Percentiles rank a stretch among this genome's conserved stretches.
Evolutionary conservation across 2,329 filamentous ascomycete species (phyloP).

Genomic region (Graphiopsis chlorocephala): DNA sequence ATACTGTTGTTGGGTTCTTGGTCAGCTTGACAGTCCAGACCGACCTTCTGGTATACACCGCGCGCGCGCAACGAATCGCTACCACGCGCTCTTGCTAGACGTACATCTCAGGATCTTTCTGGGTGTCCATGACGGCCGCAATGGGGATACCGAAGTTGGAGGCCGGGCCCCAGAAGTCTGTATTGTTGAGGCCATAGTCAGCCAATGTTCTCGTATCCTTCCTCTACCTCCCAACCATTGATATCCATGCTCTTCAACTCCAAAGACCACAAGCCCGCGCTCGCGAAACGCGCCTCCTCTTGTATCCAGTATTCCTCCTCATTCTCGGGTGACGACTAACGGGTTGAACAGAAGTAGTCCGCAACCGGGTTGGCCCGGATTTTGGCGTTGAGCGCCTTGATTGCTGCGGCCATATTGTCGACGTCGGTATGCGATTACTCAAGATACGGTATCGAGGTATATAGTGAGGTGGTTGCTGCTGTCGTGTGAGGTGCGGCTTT

Average conservation of each 20-base stretch:
- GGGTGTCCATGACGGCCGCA: slow-evolving; percentile 53
- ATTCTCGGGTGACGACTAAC: slow-evolving; percentile 37
- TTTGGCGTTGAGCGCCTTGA: slow-evolving; percentile 54
- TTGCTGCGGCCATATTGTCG: slow-evolving; percentile 49
- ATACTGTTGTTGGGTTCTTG: slow-evolving; percentile 46
- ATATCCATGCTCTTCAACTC: background rate
- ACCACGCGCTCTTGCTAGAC: slow-evolving; percentile 12
- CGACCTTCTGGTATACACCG: background rate
- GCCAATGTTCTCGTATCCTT: background rate
- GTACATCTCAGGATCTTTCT: slow-evolving; percentile 54
- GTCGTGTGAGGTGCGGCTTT: slow-evolving; percentile 10
- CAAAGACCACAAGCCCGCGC: background rate
- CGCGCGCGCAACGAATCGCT: background rate
- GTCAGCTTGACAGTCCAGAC: slow-evolving; percentile 3
- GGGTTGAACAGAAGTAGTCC: slow-evolving; percentile 55
- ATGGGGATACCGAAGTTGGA: slow-evolving; percentile 55
- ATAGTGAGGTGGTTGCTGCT: background rate
- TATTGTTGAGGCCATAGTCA: slow-evolving; percentile 39
- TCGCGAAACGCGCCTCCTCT: background rate
- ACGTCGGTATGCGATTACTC: slow-evolving; percentile 9
- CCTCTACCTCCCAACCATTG: background rate
- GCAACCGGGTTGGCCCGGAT: slow-evolving; percentile 50
- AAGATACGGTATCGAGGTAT: slow-evolving; percentile 7
- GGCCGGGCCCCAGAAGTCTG: slow-evolving; percentile 54
- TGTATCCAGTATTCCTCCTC: slow-evolving; percentile 4